Evolutionary conservation across 2,329 filamentous ascomycete species (phyloP), one percentile per base, ranked within the genome.

Genomic region (Cladobotryum protrusum): DNA sequence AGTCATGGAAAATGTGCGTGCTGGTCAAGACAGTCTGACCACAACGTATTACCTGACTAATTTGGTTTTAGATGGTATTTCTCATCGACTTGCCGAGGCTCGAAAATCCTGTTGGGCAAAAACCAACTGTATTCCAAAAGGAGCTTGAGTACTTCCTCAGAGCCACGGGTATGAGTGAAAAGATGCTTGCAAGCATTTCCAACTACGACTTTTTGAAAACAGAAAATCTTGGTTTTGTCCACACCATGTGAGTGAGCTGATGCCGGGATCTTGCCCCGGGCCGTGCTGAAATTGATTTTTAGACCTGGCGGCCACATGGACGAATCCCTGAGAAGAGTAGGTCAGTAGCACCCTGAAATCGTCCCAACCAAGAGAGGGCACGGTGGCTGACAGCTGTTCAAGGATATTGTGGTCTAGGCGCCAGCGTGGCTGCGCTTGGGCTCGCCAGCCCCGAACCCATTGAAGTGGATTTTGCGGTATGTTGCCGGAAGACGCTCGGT

Each of bases 151-250:
- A 81, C 60, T 96, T 93, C 60, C 70, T 95, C 3, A 68, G 72
- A 50, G 84, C 83, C 8, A 82, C 85, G 59, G 79, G 78, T 0
- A 65, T 95, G 7, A 77, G 85, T 3, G 72, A 80, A 14, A 77
- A 76, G 17, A 76, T 95, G 40, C 68, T 88, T 32, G 67, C 75
- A 4, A 91, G 88, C 46, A 68, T 97, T 5, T 68, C 77, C 18
- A 83, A 81, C 32, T 97, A 95, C 65, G 89, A 97, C 66, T 97
- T 95, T 62, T 77, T 79, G 2, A 75, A 79, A 52, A 96, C 92
- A 1, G 67, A 69, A 11, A 71, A 79, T 32, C 77, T 95, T 56
- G 86, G 81, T 2, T 96, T 99, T 65, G 81, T 97, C 6, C 89
- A 95, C 64, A 86, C 86, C 7, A 87, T 95, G 86, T 89, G 69